Conservation (phyloP, 768 basidiomycete genomes). For the Boletus reticulatus region DNA sequence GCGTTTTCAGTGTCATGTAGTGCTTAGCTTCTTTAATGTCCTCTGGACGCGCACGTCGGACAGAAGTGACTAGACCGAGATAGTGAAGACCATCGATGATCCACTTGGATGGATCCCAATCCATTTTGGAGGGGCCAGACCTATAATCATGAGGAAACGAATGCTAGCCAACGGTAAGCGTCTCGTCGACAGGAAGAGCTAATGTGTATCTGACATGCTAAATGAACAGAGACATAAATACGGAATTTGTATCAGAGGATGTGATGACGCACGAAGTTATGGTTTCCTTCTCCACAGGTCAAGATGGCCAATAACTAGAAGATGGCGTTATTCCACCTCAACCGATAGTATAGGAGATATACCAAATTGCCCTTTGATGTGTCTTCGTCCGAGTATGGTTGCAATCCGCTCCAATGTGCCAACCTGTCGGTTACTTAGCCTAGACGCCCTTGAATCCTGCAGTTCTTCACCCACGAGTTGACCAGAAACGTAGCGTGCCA, state of each 20-base stretch:
- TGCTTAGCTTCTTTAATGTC: slow-evolving; percentile 9
- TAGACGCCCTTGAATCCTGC: not conserved
- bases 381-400: slow-evolving; percentile 13
- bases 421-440: not conserved
- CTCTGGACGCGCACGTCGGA: slow-evolving; percentile 2
- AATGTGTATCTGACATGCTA: slow-evolving; percentile 6
- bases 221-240: not conserved
- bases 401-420: slow-evolving; percentile 11
- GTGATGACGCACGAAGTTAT: slow-evolving; percentile 8
- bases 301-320: slow-evolving; percentile 10
- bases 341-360: not conserved
- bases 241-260: no score
- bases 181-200: not conserved
- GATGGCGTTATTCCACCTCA: not conserved
- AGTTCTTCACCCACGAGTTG: slow-evolving; percentile 4
- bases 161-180: slow-evolving; percentile 6
- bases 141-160: slow-evolving; percentile 15
- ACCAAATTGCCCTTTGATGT: slow-evolving; percentile 11
- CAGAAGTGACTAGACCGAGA: slow-evolving; percentile 5
- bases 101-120: slow-evolving; percentile 17
- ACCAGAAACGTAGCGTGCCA: slow-evolving; percentile 10
- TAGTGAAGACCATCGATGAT: slow-evolving; percentile 4
- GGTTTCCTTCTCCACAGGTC: slow-evolving; percentile 12
- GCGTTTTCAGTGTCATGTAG: slow-evolving; percentile 6
- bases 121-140: slow-evolving; percentile 8